Evolutionary conservation across 2,329 filamentous ascomycete species (phyloP), one percentile per base, ranked within the genome.

Genomic region (Xylaria sp.): DNA sequence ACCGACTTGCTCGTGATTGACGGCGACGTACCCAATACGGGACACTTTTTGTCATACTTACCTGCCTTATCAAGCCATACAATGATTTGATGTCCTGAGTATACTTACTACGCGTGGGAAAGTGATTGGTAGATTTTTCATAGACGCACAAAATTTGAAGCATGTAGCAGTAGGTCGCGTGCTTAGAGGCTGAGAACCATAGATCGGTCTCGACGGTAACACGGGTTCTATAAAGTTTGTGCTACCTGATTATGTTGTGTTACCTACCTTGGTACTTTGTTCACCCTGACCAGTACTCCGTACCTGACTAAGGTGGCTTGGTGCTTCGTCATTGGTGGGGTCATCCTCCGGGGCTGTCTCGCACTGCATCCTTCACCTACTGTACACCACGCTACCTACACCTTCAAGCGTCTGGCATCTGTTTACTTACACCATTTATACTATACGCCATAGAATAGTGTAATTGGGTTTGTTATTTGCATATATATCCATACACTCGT

Each of bases 251-350:
- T n/a, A 44, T 44, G 40, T 16, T 18, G 40, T 44, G 40, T 44
- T 44, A 44, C n/a, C n/a, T n/a, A n/a, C n/a, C n/a, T n/a, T n/a
- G n/a, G n/a, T n/a, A n/a, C 40, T 44, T 40, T 12, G 12, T 18
- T 40, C 12, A 12, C 37, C 37, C 32, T 35, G n/a, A n/a, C n/a
- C n/a, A n/a, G n/a, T n/a, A n/a, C n/a, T n/a, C n/a, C n/a, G 35
- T 40, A 2, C 13, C 42, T n/a, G 44, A 25, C 59, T 54, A 62
- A 53, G 59, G 44, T 47, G 44, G 44, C 44, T 47, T 21, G 44
- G 51, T 21, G 44, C 53, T 64, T 63, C 65, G 65, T 68, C 60
- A 68, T 64, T 60, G 48, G 60, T 42, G 65, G 60, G 60, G 60
- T 58, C 18, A 23, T 54, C 29, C 25, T 37, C 48, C 42, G 40